Conservation (phyloP, 768 basidiomycete genomes). For the Hypsizygus marmoreus region DNA sequence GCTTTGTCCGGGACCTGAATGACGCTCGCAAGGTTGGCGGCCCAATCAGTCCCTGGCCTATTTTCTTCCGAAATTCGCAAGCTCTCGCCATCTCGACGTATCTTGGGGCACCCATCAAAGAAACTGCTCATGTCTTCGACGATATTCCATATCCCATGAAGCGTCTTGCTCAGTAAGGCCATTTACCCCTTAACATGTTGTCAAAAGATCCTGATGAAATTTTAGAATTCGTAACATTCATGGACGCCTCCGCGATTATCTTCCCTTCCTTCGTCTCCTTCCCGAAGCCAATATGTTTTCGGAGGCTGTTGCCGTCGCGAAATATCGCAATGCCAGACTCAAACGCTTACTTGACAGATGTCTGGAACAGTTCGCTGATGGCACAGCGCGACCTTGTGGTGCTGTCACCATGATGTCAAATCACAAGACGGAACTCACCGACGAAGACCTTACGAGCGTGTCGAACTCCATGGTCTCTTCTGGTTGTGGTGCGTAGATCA, state of each 20-base stretch:
- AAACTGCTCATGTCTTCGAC: constrained; percentile 12
- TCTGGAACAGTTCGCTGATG: constrained; percentile 5
- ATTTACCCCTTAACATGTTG: neutral
- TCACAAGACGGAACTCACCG: constrained; percentile 12
- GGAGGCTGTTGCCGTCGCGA: constrained; percentile 14
- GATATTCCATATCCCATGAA: constrained; percentile 20
- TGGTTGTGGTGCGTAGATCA: constrained; percentile 7
- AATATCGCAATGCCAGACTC: constrained; percentile 14
- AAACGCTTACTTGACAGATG: constrained; percentile 10
- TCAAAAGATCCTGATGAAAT: neutral
- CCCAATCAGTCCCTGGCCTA: constrained; percentile 13
- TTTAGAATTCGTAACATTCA: constrained; percentile 16
- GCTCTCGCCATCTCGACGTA: constrained; percentile 12
- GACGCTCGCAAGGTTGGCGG: constrained; percentile 4
- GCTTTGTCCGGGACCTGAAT: constrained; percentile 10
- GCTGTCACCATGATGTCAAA: constrained; percentile 13
- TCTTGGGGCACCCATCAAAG: constrained; percentile 12
- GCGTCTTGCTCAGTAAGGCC: constrained; percentile 17
- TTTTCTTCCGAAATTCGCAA: constrained; percentile 16
- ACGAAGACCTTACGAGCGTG: constrained; percentile 16
- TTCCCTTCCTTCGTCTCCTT: constrained; percentile 15
- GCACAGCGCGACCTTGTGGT: constrained; percentile 11
- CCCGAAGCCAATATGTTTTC: constrained; percentile 10
- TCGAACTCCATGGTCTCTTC: constrained; percentile 21
- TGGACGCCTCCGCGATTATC: constrained; percentile 16